Conservation (phyloP, 345 rosid genomes). For the Trapa bicornis region DNA sequence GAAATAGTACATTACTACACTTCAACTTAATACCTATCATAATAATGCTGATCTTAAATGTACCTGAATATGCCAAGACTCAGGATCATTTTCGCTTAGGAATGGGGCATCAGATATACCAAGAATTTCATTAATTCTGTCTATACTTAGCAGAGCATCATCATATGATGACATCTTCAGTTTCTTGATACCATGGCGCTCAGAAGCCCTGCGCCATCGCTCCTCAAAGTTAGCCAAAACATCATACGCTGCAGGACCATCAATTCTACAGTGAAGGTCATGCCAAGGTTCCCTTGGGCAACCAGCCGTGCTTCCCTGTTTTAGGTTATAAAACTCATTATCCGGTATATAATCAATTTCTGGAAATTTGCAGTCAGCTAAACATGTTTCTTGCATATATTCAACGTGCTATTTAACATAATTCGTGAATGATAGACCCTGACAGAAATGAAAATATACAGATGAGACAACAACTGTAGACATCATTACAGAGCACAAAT, state of each 20-base stretch:
- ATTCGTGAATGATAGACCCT: background rate
- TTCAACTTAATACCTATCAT: background rate
- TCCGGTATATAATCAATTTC: background rate
- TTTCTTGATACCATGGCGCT: slow-evolving; percentile 68
- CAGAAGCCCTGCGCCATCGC: slow-evolving; percentile 79
- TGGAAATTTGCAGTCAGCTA: background rate
- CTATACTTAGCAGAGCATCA: slow-evolving; percentile 71
- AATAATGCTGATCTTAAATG: too few relatives aligned
- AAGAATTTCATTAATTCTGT: slow-evolving; percentile 70
- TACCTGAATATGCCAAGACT: slow-evolving; percentile 96
- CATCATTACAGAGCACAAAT: background rate
- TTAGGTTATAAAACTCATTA: background rate
- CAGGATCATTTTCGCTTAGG: slow-evolving; percentile 38
- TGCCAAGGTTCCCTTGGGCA: slow-evolving; percentile 97
- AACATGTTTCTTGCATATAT: background rate
- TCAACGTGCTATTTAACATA: background rate
- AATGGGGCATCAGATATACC: slow-evolving; percentile 45
- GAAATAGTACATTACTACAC: too few relatives aligned
- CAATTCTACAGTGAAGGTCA: slow-evolving; percentile 82
- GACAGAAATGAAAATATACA: background rate
- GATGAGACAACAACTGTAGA: background rate
- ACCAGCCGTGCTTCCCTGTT: slow-evolving; percentile 55
- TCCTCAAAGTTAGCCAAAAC: slow-evolving; percentile 86
- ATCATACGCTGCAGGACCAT: slow-evolving; percentile 97
- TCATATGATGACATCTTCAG: slow-evolving; percentile 57